Conservation (phyloP, 192 early-diverging fungal species). For the Coemansia sp. region DNA sequence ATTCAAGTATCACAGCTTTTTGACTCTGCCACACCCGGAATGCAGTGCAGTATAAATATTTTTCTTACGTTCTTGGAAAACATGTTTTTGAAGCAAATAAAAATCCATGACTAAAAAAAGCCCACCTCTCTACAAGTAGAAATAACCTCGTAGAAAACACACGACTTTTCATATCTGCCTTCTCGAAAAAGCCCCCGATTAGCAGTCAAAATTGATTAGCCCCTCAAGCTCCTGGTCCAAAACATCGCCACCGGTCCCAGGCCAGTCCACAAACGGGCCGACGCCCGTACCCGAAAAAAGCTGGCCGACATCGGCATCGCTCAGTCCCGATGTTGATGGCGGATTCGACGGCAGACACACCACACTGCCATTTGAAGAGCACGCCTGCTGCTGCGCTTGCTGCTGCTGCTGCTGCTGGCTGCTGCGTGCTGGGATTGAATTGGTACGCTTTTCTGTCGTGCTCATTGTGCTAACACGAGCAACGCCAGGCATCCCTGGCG, state of each 20-base stretch:
- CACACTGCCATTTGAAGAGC: not conserved
- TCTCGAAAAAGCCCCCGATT: not conserved
- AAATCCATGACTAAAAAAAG: no score
- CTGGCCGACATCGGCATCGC: conserved; percentile 25
- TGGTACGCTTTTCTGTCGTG: conserved; percentile 11
- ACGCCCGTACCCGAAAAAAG: conserved; percentile 18
- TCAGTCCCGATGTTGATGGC: conserved; percentile 29
- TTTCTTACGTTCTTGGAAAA: no score
- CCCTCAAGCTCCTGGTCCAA: conserved; percentile 53
- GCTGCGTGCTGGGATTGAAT: not conserved
- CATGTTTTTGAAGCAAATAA: no score
- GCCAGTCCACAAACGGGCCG: conserved; percentile 34
- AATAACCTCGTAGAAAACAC: no score
- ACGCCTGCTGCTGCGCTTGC: not conserved
- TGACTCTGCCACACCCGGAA: no score
- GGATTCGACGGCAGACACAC: conserved; percentile 39
- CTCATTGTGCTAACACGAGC: conserved; percentile 17
- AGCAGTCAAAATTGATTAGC: conserved; percentile 53
- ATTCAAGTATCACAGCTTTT: no score
- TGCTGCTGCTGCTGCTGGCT: not conserved
- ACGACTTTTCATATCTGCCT: no score
- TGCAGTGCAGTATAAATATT: no score
- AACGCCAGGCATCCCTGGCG: conserved; percentile 41
- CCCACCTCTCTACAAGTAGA: no score
- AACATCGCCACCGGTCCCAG: conserved; percentile 28